Conservation (phyloP, 345 rosid species). For the Noccaea bulbosa region DNA sequence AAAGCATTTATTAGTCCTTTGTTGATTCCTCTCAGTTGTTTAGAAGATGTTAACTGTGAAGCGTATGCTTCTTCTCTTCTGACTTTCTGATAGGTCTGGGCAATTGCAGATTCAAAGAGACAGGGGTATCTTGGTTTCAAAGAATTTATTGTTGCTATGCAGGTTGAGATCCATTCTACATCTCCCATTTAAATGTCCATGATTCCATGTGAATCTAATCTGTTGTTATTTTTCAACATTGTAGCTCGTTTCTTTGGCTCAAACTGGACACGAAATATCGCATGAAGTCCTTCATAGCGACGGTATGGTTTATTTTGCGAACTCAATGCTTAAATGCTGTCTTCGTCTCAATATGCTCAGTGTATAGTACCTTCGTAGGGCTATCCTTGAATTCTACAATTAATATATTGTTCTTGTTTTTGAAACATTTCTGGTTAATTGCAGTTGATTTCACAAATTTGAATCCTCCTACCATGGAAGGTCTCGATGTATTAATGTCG, state of each 20-base stretch:
- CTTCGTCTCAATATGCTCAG: constrained; percentile 7
- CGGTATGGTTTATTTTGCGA: constrained; percentile 37
- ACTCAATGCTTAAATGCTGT: constrained; percentile 2
- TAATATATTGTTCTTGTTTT: constrained; percentile 5
- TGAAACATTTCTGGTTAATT: constrained; percentile 11
- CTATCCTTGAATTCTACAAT: constrained; percentile 3
- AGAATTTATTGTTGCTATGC: constrained; percentile 78
- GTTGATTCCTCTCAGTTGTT: neutral
- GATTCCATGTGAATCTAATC: constrained; percentile 35
- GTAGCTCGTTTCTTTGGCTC: constrained; percentile 81
- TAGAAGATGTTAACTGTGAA: neutral
- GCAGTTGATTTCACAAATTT: constrained; percentile 69
- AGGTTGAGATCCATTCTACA: constrained; percentile 45
- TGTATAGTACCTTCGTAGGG: neutral
- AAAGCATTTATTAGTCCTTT: neutral
- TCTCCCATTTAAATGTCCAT: neutral
- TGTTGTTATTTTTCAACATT: constrained; percentile 27
- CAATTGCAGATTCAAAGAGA: constrained; percentile 85
- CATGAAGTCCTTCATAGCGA: constrained; percentile 54
- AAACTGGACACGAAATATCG: constrained; percentile 65
- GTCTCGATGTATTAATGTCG: constrained; percentile 57
- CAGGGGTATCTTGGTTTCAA: constrained; percentile 82
- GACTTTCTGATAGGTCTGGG: constrained; percentile 69
- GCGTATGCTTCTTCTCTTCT: constrained; percentile 17
- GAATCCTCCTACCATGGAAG: constrained; percentile 77